These are phyloP conservation scores for Penicillium janthinellum DNA, from an alignment of 2,329 filamentous ascomycete species.

Conservation along the genomic window DNA sequence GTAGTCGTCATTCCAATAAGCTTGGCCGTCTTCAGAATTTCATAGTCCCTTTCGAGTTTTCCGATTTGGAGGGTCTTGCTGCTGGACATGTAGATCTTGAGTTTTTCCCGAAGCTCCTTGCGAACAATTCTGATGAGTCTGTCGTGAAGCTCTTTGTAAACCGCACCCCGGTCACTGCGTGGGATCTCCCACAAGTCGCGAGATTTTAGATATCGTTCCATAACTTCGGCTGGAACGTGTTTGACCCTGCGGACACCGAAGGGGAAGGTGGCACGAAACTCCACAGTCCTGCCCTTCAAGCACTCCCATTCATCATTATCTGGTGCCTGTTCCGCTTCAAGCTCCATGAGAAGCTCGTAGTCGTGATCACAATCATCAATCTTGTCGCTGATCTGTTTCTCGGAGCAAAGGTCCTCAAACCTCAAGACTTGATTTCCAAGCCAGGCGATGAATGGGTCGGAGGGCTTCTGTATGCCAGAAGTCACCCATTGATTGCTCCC, in stretches of 20 bases:
- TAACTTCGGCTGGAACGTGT: conserved; percentile 35
- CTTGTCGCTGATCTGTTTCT: conserved; percentile 55
- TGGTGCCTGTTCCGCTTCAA: conserved; percentile 59
- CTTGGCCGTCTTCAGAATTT: conserved; percentile 62
- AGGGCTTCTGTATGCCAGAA: conserved; percentile 29
- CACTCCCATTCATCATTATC: conserved; percentile 58
- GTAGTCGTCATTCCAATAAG: conserved; percentile 75
- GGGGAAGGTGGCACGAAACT: conserved; percentile 42
- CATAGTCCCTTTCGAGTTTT: conserved; percentile 61
- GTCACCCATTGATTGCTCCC: conserved; percentile 51
- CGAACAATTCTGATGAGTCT: conserved; percentile 54
- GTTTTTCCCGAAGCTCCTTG: conserved; percentile 52
- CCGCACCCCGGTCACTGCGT: conserved; percentile 56
- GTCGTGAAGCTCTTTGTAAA: conserved; percentile 68
- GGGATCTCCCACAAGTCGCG: conserved; percentile 65
- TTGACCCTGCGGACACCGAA: conserved; percentile 32
- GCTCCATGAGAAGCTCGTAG: conserved; percentile 61
- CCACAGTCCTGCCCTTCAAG: conserved; percentile 51
- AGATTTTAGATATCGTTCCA: conserved; percentile 38
- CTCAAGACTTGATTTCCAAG: conserved; percentile 55
- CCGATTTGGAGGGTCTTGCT: conserved; percentile 59
- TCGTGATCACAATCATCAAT: conserved; percentile 64
- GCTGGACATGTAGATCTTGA: conserved; percentile 53
- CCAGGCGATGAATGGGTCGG: conserved; percentile 56
- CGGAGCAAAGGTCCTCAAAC: conserved; percentile 48